Conservation (phyloP, 768 basidiomycete species). For the Fomitopsis pulvina region DNA sequence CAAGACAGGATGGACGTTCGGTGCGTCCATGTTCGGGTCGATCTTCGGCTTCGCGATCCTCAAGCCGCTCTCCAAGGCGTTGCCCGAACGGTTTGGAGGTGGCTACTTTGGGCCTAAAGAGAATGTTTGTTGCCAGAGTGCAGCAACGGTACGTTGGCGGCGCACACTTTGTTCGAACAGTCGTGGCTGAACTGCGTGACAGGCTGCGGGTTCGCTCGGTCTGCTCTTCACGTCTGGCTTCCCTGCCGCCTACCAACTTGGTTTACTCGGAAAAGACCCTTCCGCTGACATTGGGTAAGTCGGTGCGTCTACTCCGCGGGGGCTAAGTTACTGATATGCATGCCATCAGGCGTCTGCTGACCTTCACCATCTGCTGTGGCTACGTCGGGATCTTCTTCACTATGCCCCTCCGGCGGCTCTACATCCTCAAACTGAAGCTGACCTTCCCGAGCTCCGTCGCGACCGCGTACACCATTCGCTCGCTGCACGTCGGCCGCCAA, state of each 20-base stretch:
- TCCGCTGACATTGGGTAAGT: slow-evolving; percentile 13
- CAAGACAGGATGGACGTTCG: slow-evolving; percentile 18
- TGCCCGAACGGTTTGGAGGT: slow-evolving; percentile 13
- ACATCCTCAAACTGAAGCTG: slow-evolving; percentile 19
- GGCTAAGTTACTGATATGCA: neutral
- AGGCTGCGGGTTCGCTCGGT: slow-evolving; percentile 18
- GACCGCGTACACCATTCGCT: slow-evolving; percentile 19
- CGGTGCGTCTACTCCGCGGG: no score
- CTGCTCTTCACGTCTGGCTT: slow-evolving; percentile 18
- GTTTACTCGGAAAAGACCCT: slow-evolving; percentile 10
- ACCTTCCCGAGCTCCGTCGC: slow-evolving; percentile 18
- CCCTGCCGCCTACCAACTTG: slow-evolving; percentile 17
- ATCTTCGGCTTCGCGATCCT: slow-evolving; percentile 19
- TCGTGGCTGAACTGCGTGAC: neutral
- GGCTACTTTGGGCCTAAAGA: slow-evolving; percentile 19
- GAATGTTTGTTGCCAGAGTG: slow-evolving; percentile 18
- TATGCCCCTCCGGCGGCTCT: slow-evolving; percentile 17
- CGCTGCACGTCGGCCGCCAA: slow-evolving; percentile 16
- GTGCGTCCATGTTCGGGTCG: slow-evolving; percentile 17
- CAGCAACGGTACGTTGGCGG: slow-evolving; percentile 11
- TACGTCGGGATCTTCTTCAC: slow-evolving; percentile 21
- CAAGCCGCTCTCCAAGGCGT: slow-evolving; percentile 13
- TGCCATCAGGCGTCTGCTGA: slow-evolving; percentile 11
- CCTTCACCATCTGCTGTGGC: slow-evolving; percentile 17
- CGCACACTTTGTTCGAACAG: neutral